Conservation (phyloP, 2,329 filamentous ascomycete species). For the Fonsecaea pedrosoi region DNA sequence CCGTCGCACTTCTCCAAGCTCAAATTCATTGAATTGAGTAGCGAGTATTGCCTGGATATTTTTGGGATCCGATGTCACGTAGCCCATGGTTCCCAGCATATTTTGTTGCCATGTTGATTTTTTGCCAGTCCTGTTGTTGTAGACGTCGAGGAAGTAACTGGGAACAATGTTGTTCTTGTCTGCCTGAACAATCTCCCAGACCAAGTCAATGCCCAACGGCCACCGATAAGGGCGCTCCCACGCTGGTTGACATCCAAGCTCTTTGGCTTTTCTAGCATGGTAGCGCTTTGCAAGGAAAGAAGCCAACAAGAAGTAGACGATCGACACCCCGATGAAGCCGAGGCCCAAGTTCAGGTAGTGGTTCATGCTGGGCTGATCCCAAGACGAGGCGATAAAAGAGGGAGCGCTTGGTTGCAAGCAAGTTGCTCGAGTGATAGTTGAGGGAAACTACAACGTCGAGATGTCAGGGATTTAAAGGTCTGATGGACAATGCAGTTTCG, state of each 20-base stretch:
- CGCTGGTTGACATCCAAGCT: conserved; percentile 34
- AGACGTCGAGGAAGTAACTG: conserved; percentile 29
- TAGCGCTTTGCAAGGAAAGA: conserved; percentile 27
- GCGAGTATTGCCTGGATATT: conserved; percentile 88
- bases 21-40: conserved; percentile 81
- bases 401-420: neutral
- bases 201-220: conserved; percentile 34
- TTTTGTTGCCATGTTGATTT: conserved; percentile 34
- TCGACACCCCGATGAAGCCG: conserved; percentile 22
- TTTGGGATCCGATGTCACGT: conserved; percentile 46
- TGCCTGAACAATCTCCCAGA: conserved; percentile 30
- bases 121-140: conserved; percentile 22
- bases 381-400: neutral
- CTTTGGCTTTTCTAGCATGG: conserved; percentile 33
- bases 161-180: conserved; percentile 34
- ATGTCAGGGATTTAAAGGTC: neutral
- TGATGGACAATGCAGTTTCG: neutral
- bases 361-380: conserved; percentile 16
- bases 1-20: conserved; percentile 77
- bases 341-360: conserved; percentile 17
- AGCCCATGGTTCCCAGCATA: conserved; percentile 28
- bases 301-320: conserved; percentile 27
- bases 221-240: conserved; percentile 30
- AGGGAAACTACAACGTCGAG: neutral
- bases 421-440: neutral